A percentile compares a stretch with the other conserved stretches of the same genome.
These are phyloP conservation scores for Candida succiphila DNA, from an alignment of 805 yeast species.

Conservation along the genomic window DNA sequence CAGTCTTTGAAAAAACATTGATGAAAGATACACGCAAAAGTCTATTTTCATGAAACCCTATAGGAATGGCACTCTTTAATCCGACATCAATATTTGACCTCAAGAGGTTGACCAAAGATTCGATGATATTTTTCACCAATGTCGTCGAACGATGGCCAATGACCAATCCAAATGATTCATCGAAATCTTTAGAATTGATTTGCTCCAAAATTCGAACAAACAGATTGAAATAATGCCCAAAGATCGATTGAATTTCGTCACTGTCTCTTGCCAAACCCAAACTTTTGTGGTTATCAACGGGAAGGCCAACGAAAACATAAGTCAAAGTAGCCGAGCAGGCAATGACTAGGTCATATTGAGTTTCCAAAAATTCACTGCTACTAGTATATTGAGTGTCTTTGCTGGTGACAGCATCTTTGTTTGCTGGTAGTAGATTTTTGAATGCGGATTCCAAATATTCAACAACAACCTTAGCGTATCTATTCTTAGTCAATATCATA, in stretches of 20 bases:
- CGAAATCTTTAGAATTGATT: slow-evolving; percentile 17
- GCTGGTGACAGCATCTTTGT: slow-evolving; percentile 3
- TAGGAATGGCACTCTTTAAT: slow-evolving; percentile 61
- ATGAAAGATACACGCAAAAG: slow-evolving; percentile 64
- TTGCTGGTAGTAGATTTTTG: slow-evolving; percentile 6
- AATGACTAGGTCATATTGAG: slow-evolving; percentile 19
- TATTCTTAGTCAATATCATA: slow-evolving; percentile 18
- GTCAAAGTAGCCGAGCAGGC: slow-evolving; percentile 56
- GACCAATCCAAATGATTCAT: slow-evolving; percentile 9
- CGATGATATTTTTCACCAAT: slow-evolving; percentile 54
- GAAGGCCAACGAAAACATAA: slow-evolving; percentile 41
- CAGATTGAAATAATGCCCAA: slow-evolving; percentile 55
- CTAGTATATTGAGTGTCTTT: slow-evolving; percentile 9
- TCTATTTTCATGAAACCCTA: slow-evolving; percentile 63
- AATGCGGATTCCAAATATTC: slow-evolving; percentile 25
- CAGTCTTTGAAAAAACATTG: slow-evolving; percentile 66
- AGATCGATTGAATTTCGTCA: slow-evolving; percentile 25
- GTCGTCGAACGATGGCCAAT: slow-evolving; percentile 42
- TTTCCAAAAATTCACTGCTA: slow-evolving; percentile 14
- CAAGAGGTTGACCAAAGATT: slow-evolving; percentile 57
- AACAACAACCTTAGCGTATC: slow-evolving; percentile 21
- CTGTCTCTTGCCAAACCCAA: slow-evolving; percentile 13
- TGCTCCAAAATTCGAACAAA: slow-evolving; percentile 46
- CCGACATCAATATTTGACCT: slow-evolving; percentile 73
- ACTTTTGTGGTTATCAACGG: slow-evolving; percentile 52